Base-by-base conservation (phyloP, 805 yeast genomes). In the Ogataea polymorpha region DNA sequence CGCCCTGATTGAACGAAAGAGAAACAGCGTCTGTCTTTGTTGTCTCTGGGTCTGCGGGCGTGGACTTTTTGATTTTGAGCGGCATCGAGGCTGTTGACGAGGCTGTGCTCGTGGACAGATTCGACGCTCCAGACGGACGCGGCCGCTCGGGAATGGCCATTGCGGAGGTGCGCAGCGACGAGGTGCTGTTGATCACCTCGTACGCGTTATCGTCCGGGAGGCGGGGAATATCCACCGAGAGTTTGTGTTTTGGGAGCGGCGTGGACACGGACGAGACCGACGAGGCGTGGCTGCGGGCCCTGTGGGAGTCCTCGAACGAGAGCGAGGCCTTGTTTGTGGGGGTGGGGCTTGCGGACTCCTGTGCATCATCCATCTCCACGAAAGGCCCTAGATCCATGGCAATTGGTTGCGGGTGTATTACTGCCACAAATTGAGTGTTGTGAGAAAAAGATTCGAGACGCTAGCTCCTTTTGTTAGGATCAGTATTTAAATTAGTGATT, bases 1-100 rank as follows among this genome's bases (percentile, higher is more conserved):
- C 41, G 49, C 51, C 14, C 41, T 45, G 36, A 40, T 45, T 38
- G 32, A 49, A 43, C 10, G 32, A 42, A 35, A 55, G 46, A 3
- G 74, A 66, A 32, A 61, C 71, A 14, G 75, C 80, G 49, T 76
- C 79, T 23, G 72, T 67, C 35, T 55, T 67, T 0, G 80, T 76
- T 0, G 79, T 76, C 33, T 63, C 68, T 0, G 81, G 80, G 45
- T 68, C 61, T 1, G 79, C 79, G 0, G 80, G 80, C 1, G 67
- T 54, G 3, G 77, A 62, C 46, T 72, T 48, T 10, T 56, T 46
- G 27, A 52, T 28, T 12, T 42, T 46, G 28, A 58, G 40, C 6
- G 61, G 54, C 12, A 57, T 42, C 8, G 62, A 53, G n/a, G 43
- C 21, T 5, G 54, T 47, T 6, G 55, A 48, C 11, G 62, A 58